Evolutionary conservation across 1,139 yeast species (phyloP), one percentile per base, ranked within the genome.

Genomic region (Magnusiomyces tetraspermus): DNA sequence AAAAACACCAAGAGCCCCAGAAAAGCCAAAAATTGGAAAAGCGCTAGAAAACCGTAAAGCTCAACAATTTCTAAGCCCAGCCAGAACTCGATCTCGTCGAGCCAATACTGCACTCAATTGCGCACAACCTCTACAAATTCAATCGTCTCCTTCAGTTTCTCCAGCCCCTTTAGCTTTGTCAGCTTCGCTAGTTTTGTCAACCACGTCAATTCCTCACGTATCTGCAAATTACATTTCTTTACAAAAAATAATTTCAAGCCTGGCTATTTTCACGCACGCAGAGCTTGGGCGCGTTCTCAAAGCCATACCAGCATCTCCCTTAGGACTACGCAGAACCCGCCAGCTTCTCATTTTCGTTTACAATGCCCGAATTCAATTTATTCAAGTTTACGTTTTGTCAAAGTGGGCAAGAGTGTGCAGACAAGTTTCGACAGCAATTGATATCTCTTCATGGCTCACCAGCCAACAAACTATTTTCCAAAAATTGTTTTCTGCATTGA

Each of bases 331-430:
- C 8, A 79, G 87, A 57, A 89, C 89, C 69, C 78, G 80, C 57
- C 75, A 76, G 53, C 77, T 92, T 52, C 71, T 92, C 46, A 81
- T 83, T 49, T 70, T 84, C 53, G 74, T 90, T 46, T 83, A 88
- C 8, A 72, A 75, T 38, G 71, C 88, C 43, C 76, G 97, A 53
- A 89, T 86, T 61, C 94, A 89, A 62, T 87, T 84, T 62, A 77
- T 89, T 57, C 83, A 90, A 65, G 68, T 90, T 2, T 89, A 87
- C 60, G 95, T 95, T 3, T 71, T 92, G 49, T 79, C 85, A 48
- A 89, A 89, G 67, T 92, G 97, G 97, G 80, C 95, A 1, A 75
- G 78, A 36, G 82, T 80, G 33, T 76, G 90, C 13, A 75, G 79
- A 51, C 88, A 85, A 53, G 81, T 90, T 53, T 79, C 83, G 40